Evolutionary conservation across 2,329 filamentous ascomycete genomes (phyloP), one percentile per base, ranked within the genome.

Genomic region (Aulographum hederae): DNA sequence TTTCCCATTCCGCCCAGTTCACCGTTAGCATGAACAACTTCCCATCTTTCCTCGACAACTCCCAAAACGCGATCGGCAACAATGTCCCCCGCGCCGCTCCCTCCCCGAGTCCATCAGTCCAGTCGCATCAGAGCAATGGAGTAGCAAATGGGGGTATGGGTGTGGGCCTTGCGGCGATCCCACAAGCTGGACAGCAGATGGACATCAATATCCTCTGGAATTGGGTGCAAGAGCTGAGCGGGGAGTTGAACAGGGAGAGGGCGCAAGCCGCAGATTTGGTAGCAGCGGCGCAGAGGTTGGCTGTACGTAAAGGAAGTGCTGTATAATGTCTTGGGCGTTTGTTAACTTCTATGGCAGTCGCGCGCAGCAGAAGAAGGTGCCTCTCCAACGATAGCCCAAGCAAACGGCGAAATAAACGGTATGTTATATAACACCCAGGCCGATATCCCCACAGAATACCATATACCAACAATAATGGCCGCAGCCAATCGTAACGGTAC

Each of bases 131-230:
- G 33, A 32, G 48, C 25, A 49, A 48, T 32, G 45, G 46, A 31
- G 36, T 31, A 6, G 16, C 42, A 30, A 45, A 47, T 20, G 52
- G 47, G 37, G 44, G 47, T 36, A 46, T 54, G 23, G 48, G 53
- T 26, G 54, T 54, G 33, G 51, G 51, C 14, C 40, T 54, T 27
- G n/a, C n/a, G n/a, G n/a, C n/a, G n/a, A n/a, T n/a, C n/a, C 48
- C 50, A 6, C 47, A 44, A 18, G 50, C 51, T 5, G 53, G 53
- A 28, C 53, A 54, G 32, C 53, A 56, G 40, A 54, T 50, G 11
- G 53, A 57, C 33, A 54, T 57, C 52, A 56, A 56, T 35, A 46
- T 54, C 36, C 43, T 57, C 16, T 56, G 52, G 53, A 43, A 43
- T 19, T 47, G 55, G 20, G 51, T 57, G 23, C 50, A 56, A 42